phyloP scores from a whole-genome alignment of 345 rosid genomes.

The Populus ilicifolia region DNA sequence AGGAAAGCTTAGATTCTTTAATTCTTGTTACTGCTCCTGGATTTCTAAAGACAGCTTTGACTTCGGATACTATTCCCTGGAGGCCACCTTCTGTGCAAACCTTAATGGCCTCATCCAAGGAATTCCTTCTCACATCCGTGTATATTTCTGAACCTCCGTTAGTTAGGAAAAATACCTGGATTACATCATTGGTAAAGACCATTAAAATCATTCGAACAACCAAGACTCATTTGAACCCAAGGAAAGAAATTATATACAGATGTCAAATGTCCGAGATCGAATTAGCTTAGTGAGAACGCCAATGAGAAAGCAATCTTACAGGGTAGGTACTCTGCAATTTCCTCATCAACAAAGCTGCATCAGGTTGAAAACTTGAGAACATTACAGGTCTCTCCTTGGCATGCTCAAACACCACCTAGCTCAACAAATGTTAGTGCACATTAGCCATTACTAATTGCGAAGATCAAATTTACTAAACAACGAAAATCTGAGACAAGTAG shows the following conservation, averaged over 20 bases:
- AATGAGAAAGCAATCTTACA: not conserved
- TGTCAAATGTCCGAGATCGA: too few species aligned
- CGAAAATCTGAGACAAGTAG: not conserved
- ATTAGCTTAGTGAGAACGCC: too few species aligned
- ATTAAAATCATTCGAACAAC: not conserved
- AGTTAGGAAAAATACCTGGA: constrained; percentile 30
- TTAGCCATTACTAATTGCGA: not conserved
- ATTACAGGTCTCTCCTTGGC: constrained; percentile 16
- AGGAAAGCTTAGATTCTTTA: constrained; percentile 15
- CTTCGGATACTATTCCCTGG: constrained; percentile 31
- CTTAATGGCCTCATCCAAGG: constrained; percentile 26
- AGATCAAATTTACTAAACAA: not conserved
- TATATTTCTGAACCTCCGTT: constrained; percentile 28
- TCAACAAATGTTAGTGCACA: too few species aligned
- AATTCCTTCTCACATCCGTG: constrained; percentile 24
- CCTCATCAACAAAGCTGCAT: constrained; percentile 26
- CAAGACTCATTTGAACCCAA: not conserved
- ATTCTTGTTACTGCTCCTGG: constrained; percentile 23
- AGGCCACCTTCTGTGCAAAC: constrained; percentile 24
- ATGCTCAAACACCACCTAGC: constrained; percentile 22
- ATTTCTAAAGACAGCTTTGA: constrained; percentile 25
- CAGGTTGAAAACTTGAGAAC: constrained; percentile 30
- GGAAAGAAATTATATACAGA: too few species aligned
- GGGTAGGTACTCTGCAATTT: constrained; percentile 23
- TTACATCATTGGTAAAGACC: not conserved